Evolutionary conservation across 768 basidiomycete genomes (phyloP).

Genomic region (Suillus variegatus): DNA sequence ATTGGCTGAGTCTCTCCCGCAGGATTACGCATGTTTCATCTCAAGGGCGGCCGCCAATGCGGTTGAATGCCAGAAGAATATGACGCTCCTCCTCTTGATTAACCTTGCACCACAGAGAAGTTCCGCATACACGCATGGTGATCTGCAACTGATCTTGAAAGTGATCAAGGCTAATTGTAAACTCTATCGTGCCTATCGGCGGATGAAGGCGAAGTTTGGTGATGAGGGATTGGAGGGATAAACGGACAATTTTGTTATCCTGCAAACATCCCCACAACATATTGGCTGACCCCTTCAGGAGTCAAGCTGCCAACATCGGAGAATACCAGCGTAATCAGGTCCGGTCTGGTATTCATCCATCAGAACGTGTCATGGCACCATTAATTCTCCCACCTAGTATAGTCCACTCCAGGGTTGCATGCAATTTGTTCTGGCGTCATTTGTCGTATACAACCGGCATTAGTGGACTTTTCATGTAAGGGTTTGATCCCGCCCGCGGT

Average conservation of each 20-base stretch:
- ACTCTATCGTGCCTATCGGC: conserved; percentile 29
- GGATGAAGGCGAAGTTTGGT: conserved; percentile 2
- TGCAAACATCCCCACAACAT: conserved; percentile 93
- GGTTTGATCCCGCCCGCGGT: conserved; percentile 7
- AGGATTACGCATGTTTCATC: conserved; percentile 20
- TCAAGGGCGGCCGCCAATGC: conserved; percentile 14
- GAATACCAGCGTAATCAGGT: conserved; percentile 91
- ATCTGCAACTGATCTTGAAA: conserved; percentile 21
- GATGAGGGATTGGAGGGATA: conserved; percentile 12
- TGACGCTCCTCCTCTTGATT: conserved; percentile 12
- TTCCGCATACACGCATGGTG: conserved; percentile 19
- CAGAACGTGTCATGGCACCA: conserved; percentile 19
- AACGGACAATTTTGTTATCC: conserved; percentile 42
- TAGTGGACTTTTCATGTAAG: conserved; percentile 8
- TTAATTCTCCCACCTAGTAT: conserved; percentile 66
- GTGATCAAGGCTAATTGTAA: conserved; percentile 37
- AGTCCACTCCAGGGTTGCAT: conserved; percentile 87
- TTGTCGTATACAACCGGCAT: conserved; percentile 14
- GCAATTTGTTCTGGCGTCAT: conserved; percentile 86
- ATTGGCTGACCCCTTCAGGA: conserved; percentile 92
- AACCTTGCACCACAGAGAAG: conserved; percentile 16
- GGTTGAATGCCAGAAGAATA: conserved; percentile 11
- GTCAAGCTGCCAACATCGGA: conserved; percentile 93
- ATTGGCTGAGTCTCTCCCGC: conserved; percentile 15
- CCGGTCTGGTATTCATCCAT: conserved; percentile 57